Evolutionary conservation across 371 early-diverging fungal species (phyloP).

Genomic region (Gilbertella persicaria): DNA sequence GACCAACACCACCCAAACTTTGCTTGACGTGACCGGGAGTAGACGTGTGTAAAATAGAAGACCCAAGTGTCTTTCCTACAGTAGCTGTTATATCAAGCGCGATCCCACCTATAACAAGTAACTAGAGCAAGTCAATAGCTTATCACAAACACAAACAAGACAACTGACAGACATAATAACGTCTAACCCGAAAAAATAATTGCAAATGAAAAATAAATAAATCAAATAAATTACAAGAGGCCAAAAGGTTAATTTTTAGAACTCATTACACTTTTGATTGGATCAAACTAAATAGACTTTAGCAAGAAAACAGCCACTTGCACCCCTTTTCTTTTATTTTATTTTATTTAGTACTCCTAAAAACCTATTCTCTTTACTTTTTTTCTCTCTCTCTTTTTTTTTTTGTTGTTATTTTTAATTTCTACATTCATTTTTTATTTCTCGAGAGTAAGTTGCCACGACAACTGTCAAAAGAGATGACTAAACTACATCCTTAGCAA

Average conservation of each 20-base stretch:
- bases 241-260: constrained; percentile 3
- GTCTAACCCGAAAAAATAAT: background rate
- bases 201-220: background rate
- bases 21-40: constrained; percentile 70
- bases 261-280: constrained; percentile 6
- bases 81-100: constrained; percentile 79
- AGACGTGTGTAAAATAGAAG: constrained; percentile 60
- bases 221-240: background rate
- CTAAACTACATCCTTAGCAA: background rate
- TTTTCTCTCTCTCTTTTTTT: constrained; percentile 2
- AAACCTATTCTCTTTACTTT: constrained; percentile 2
- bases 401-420: background rate
- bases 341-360: constrained; percentile 9
- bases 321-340: constrained; percentile 6
- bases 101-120: constrained; percentile 82
- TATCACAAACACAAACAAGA: background rate
- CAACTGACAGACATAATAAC: constrained; percentile 12
- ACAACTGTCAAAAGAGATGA: too few relatives aligned
- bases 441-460: too few relatives aligned
- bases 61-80: constrained; percentile 12
- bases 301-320: constrained; percentile 1
- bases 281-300: constrained; percentile 7
- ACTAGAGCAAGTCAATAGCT: constrained; percentile 16
- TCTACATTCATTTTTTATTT: background rate
- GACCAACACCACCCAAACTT: constrained; percentile 86